Evolutionary conservation across 1,284 basidiomycete species (phyloP), one percentile per base, ranked within the genome.

Genomic region (Pseudozyma flocculosa): DNA sequence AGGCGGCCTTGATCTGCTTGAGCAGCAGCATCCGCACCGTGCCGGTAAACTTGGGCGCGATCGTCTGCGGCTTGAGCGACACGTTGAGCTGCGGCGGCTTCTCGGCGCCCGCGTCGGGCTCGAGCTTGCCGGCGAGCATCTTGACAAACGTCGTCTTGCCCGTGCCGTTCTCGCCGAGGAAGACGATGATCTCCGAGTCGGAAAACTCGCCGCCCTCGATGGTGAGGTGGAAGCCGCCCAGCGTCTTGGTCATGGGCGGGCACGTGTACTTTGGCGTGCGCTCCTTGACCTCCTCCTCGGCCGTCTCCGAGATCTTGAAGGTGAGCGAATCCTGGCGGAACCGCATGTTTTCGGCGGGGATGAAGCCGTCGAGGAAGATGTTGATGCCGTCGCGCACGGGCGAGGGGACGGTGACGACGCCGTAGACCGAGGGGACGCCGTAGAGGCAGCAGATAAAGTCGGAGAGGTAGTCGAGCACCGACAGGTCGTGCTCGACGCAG

Each of bases 131-230:
- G 0, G 75, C 75, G 15, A 78, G 60, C 75, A 78, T 78, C 61
- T 78, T 76, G 54, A 78, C 75, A 38, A 78, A 78, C 13, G 75
- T 78, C 30, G 75, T 78, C 65, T 78, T 78, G 24, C 75, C 75
- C 21, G 75, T 78, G 48, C 75, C 75, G 50, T 78, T 78, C 51
- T 78, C 75, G 43, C 75, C 75, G 39, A 78, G 57, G 66, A 78
- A 76, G 43, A 78, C 75, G 36, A 78, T 66, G 51, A 78, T 78
- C 56, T 78, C 75, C 21, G 74, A 71, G 40, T 78, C 72, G 44
- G 67, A 61, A 54, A 78, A 74, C 45, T 70, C 69, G 47, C 75
- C 75, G 17, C 69, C 61, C 39, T 75, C 72, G 44, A 78, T 75
- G 32, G 52, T 67, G 41, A 78, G 73, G 50, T 55, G 52, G 62